Conservation (phyloP, 2,329 filamentous ascomycete genomes). For the Peltaster fructicola region DNA sequence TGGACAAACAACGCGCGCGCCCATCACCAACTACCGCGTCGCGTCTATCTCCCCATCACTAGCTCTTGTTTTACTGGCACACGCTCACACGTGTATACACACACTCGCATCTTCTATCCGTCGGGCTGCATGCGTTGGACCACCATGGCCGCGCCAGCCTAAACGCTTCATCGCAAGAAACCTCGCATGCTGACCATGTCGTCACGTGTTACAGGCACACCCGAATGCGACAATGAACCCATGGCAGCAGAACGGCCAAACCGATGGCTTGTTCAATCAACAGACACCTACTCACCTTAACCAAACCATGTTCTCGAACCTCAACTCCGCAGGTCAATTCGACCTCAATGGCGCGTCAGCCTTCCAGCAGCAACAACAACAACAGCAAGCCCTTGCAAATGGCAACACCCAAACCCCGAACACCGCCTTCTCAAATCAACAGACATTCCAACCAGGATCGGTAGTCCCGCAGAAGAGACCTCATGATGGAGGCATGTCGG, state of each 20-base stretch:
- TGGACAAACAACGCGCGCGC: too few relatives aligned
- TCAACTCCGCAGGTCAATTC: slow-evolving; percentile 18
- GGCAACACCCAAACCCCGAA: slow-evolving; percentile 67
- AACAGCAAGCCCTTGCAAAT: slow-evolving; percentile 50
- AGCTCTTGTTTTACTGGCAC: too few relatives aligned
- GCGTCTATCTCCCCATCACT: too few relatives aligned
- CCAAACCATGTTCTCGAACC: slow-evolving; percentile 6
- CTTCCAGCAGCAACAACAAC: slow-evolving; percentile 26
- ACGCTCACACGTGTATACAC: too few relatives aligned
- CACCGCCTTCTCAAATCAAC: slow-evolving; percentile 47
- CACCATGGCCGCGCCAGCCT: too few relatives aligned
- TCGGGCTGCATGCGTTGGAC: too few relatives aligned
- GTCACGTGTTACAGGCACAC: slow-evolving; percentile 1
- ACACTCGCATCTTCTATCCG: too few relatives aligned
- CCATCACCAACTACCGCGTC: too few relatives aligned
- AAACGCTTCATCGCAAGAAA: too few relatives aligned
- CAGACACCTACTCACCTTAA: slow-evolving; percentile 9
- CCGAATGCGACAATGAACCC: slow-evolving; percentile 9
- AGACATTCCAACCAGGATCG: slow-evolving; percentile 66
- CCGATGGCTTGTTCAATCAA: slow-evolving; percentile 10
- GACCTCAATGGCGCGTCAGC: slow-evolving; percentile 28
- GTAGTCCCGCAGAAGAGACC: slow-evolving; percentile 82
- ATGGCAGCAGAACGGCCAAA: slow-evolving; percentile 10
- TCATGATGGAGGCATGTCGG: slow-evolving; percentile 70
- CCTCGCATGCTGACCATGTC: slow-evolving; percentile 5